Base-by-base conservation (phyloP, 768 basidiomycete genomes). In the Rhodotorula kratochvilovae region DNA sequence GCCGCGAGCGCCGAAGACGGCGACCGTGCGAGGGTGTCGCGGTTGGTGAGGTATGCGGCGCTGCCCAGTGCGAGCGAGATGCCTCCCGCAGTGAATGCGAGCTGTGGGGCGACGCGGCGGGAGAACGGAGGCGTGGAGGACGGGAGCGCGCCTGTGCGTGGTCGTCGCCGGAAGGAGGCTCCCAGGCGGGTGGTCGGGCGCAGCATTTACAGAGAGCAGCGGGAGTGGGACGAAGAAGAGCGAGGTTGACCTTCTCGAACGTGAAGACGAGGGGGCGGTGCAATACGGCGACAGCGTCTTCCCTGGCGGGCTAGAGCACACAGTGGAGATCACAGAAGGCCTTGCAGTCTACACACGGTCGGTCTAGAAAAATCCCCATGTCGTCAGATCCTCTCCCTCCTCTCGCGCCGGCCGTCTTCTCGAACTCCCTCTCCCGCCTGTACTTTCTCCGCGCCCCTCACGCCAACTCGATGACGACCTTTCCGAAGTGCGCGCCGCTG, bases 401-500 rank as follows among this genome's bases (percentile, higher is more conserved):
- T 39, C 39, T 39, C 6, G 39, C 39, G 13, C 39, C 39, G 39
- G 39, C 39, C 39, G 39, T 6, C 13, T 13, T 39, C 6, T 13
- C 39, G 39, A 39, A 39, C 6, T 13, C 39, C 39, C 39, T 39
- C 39, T 13, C 39, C 13, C 39, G 39, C 39, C n/a, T 46, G 45
- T 23, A 46, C 4, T 46, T 23, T 46, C 19, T 23, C 19, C 15
- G 42, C 16, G 42, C 25, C 48, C 15, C 2, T n/a, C 23, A 23
- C 55, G 21, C 35, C 51, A 87, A 83, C 79, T 82, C 83, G 69
- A 87, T 84, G 27, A 85, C 85, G 25, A 87, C 83, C 79, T 88
- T 87, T 25, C 87, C 87, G 31, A 87, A 84, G 77, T 87, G 86
- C 67, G 82, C 82, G 70, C 87, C 86, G 2, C 82, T 84, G 68